Evolutionary conservation across 345 rosid genomes (phyloP).

Genomic region (Melastoma malabathricum): DNA sequence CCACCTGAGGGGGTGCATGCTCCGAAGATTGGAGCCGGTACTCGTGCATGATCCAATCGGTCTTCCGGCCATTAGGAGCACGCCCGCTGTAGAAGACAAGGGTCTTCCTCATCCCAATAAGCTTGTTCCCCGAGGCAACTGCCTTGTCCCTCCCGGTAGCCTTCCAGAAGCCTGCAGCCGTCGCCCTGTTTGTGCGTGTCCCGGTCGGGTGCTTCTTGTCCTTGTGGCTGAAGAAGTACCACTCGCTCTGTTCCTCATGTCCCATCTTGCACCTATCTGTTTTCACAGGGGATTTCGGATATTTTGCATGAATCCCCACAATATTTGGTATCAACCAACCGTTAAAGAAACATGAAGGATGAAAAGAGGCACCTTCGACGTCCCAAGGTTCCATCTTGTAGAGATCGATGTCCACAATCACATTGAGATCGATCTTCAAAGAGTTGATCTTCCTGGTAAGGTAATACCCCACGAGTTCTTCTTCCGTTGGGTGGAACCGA

Average conservation of each 20-base stretch:
- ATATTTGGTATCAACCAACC: too few species aligned
- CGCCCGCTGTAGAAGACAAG: slow-evolving; percentile 9
- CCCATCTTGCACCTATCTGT: slow-evolving; percentile 7
- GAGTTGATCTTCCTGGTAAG: slow-evolving; percentile 63
- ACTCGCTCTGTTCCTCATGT: slow-evolving; percentile 7
- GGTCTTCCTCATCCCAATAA: slow-evolving; percentile 11
- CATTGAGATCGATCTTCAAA: slow-evolving; percentile 58
- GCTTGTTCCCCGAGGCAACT: slow-evolving; percentile 2
- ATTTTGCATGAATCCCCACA: too few species aligned
- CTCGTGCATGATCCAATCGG: slow-evolving; percentile 12
- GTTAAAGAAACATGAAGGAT: too few species aligned
- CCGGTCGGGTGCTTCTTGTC: slow-evolving; percentile 11
- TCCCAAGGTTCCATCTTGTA: slow-evolving; percentile 98
- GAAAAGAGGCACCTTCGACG: slow-evolving; percentile 40
- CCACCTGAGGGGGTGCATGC: slow-evolving; percentile 7
- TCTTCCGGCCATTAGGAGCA: slow-evolving; percentile 7
- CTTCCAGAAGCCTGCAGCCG: slow-evolving; percentile 9
- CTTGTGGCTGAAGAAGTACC: slow-evolving; percentile 13
- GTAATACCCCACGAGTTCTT: slow-evolving; percentile 90
- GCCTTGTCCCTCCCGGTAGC: slow-evolving; percentile 11
- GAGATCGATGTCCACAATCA: slow-evolving; percentile 66
- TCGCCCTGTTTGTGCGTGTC: slow-evolving; percentile 7
- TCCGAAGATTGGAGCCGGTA: slow-evolving; percentile 9
- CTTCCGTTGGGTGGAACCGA: slow-evolving; percentile 90
- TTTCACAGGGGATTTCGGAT: too few species aligned